Conservation (phyloP, 2,329 filamentous ascomycete genomes). For the Cercospora brassicicola region DNA sequence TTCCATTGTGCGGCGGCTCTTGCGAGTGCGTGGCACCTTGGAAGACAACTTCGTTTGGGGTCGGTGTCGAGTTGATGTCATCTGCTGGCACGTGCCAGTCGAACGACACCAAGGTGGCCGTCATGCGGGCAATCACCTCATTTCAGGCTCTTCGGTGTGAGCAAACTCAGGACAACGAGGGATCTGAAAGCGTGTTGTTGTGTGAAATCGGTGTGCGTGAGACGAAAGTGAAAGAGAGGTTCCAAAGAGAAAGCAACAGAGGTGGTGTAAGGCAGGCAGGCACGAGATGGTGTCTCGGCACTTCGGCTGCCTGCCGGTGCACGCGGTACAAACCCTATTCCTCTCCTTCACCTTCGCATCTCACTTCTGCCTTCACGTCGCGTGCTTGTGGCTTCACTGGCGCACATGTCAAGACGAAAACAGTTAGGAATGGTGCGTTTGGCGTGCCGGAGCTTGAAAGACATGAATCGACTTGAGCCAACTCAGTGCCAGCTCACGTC, state of each 20-base stretch:
- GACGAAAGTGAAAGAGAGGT: neutral
- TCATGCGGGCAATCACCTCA: neutral
- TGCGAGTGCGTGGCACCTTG: neutral
- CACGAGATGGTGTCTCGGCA: slow-evolving; percentile 8
- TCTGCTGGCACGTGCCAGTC: neutral
- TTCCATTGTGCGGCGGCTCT: slow-evolving; percentile 4
- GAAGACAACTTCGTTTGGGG: neutral
- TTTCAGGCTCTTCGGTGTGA: neutral
- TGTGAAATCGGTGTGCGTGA: neutral
- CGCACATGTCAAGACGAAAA: neutral
- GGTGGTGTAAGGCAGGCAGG: neutral
- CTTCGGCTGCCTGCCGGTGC: slow-evolving; percentile 6
- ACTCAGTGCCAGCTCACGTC: slow-evolving; percentile 4
- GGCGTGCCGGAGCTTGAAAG: neutral
- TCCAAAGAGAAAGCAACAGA: neutral
- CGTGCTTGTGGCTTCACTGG: neutral
- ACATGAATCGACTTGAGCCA: neutral
- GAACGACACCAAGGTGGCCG: neutral
- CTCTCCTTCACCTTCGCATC: neutral
- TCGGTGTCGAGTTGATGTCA: neutral
- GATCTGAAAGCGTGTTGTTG: neutral
- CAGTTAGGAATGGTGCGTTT: too few relatives aligned
- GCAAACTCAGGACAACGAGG: neutral
- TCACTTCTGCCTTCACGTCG: neutral
- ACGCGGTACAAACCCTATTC: neutral